phyloP scores from a whole-genome alignment of 2,329 filamentous ascomycete species.

The Fusarium torreyae region DNA sequence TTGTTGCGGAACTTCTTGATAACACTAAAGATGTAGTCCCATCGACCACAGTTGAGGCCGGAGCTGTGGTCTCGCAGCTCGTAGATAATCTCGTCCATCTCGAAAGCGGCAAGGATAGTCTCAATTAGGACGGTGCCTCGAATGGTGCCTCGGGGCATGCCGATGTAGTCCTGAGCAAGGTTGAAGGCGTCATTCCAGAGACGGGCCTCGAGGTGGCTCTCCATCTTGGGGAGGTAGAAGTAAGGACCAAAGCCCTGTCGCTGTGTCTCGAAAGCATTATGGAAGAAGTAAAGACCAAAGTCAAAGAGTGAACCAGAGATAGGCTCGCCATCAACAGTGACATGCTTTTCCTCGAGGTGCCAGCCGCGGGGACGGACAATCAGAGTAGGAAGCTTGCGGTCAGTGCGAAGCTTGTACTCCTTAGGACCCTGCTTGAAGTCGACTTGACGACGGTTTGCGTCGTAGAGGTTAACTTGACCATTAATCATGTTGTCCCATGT shows the following conservation, averaged over 20 bases:
- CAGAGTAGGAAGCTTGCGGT: constrained; percentile 86
- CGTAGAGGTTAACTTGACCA: constrained; percentile 97
- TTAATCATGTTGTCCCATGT: constrained; percentile 99
- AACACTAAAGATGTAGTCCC: constrained; percentile 99
- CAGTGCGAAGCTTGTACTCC: constrained; percentile 97
- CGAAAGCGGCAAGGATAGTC: constrained; percentile 96
- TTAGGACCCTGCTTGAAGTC: constrained; percentile 97
- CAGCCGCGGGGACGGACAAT: constrained; percentile 96
- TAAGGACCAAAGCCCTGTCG: constrained; percentile 90
- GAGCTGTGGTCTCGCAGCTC: constrained; percentile 97
- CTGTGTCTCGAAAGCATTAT: constrained; percentile 93
- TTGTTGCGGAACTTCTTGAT: constrained; percentile 99
- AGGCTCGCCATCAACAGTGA: constrained; percentile 94
- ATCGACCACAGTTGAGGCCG: constrained; percentile 97
- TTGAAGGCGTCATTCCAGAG: constrained; percentile 99
- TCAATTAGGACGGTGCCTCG: constrained; percentile 96
- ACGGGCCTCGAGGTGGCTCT: constrained; percentile 95
- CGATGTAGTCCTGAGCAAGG: constrained; percentile 92
- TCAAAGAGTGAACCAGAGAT: constrained; percentile 95
- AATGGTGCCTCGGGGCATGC: constrained; percentile 91
- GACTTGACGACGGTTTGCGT: constrained; percentile 92
- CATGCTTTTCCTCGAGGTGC: constrained; percentile 98
- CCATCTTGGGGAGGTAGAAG: constrained; percentile 99
- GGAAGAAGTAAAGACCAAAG: constrained; percentile 99
- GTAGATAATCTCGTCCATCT: constrained; percentile 99